Evolutionary conservation across 202 grass and related monocot genomes (phyloP).

Genomic region (Zizania palustris): DNA sequence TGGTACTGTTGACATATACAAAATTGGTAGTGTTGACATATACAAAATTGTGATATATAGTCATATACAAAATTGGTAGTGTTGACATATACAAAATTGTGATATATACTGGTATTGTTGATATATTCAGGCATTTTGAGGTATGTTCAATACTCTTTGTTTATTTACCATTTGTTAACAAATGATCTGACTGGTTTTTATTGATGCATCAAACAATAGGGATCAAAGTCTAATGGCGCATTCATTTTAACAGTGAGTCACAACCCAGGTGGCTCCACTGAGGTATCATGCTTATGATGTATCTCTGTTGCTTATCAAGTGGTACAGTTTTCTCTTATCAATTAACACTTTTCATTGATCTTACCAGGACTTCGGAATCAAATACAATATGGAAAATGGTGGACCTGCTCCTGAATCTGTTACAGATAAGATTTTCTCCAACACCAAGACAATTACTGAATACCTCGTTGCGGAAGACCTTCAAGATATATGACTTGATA

Average conservation of each 20-base stretch:
- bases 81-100: too few relatives aligned
- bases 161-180: slow-evolving; percentile 11
- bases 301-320: slow-evolving; percentile 17
- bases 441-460: slow-evolving; percentile 75
- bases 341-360: slow-evolving; percentile 35
- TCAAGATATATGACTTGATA: slow-evolving; percentile 67
- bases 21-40: too few relatives aligned
- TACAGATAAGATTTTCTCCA: slow-evolving; percentile 85
- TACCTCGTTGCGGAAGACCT: slow-evolving; percentile 75
- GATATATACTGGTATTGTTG: too few relatives aligned
- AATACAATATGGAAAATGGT: slow-evolving; percentile 99
- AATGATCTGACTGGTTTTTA: slow-evolving; percentile 21
- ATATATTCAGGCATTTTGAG: too few relatives aligned
- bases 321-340: neutral
- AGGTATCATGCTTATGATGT: slow-evolving; percentile 57
- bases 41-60: too few relatives aligned
- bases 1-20: slow-evolving; percentile 57
- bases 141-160: neutral
- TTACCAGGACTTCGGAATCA: slow-evolving; percentile 95
- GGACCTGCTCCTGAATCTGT: slow-evolving; percentile 97
- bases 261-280: slow-evolving; percentile 84
- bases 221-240: slow-evolving; percentile 86
- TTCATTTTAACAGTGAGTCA: slow-evolving; percentile 97
- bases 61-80: too few relatives aligned
- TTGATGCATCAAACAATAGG: slow-evolving; percentile 51